Conservation (phyloP, 202 grass and related monocot species). For the Panicum hallii region DNA sequence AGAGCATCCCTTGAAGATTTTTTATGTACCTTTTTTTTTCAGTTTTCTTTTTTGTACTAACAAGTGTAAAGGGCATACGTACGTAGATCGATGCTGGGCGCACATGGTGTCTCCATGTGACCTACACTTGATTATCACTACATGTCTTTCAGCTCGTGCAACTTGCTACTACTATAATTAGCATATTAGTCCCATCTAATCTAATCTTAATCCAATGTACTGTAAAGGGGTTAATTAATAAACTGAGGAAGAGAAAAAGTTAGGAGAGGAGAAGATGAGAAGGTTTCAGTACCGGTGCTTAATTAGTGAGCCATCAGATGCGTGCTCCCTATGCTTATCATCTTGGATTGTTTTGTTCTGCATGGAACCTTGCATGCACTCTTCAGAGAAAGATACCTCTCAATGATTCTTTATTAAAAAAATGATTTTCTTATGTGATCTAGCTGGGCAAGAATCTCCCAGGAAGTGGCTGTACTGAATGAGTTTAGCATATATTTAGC, state of each 20-base stretch:
- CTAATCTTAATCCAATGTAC: neutral
- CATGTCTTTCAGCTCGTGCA: constrained; percentile 9
- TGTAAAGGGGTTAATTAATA: neutral
- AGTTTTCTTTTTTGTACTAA: neutral
- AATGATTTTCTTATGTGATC: neutral
- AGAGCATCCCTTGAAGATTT: constrained; percentile 30
- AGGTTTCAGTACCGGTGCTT: neutral
- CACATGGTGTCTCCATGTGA: constrained; percentile 72
- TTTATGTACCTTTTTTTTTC: neutral
- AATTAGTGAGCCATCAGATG: neutral
- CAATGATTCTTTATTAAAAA: neutral
- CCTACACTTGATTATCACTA: constrained; percentile 33
- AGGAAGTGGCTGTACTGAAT: neutral
- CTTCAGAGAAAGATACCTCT: neutral
- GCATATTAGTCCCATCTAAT: constrained; percentile 5
- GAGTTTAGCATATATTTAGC: too few species aligned
- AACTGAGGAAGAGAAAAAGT: neutral
- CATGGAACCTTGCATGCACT: constrained; percentile 28
- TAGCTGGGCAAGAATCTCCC: neutral
- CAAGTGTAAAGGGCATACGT: neutral
- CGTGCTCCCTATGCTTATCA: neutral
- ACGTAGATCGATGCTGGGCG: constrained; percentile 47
- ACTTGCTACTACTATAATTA: constrained; percentile 1
- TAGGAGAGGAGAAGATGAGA: neutral
- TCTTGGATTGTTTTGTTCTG: neutral